Conservation (phyloP, 1,139 yeast genomes). For the Trichomonascaceae sp. region DNA sequence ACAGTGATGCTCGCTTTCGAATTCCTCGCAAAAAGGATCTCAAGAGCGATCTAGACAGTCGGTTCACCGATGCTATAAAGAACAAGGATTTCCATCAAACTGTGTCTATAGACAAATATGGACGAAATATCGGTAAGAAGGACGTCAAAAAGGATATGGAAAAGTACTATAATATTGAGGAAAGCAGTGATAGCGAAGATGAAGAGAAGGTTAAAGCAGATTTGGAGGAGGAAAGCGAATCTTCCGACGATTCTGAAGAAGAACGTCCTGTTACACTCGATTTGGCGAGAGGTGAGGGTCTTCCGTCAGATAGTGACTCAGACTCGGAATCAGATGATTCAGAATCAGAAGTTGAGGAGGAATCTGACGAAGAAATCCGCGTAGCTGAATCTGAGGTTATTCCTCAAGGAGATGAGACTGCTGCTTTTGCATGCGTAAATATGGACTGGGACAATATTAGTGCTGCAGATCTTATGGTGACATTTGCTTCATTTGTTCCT, state of each 20-base stretch:
- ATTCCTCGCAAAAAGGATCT: slow-evolving; percentile 63
- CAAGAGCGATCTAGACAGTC: slow-evolving; percentile 75
- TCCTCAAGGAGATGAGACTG: slow-evolving; percentile 81
- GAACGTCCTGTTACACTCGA: slow-evolving; percentile 37
- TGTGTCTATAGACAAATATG: slow-evolving; percentile 77
- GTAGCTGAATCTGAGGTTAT: slow-evolving; percentile 38
- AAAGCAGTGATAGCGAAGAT: slow-evolving; percentile 23
- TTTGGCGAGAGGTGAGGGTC: slow-evolving; percentile 71
- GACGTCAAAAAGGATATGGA: slow-evolving; percentile 48
- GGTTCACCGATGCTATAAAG: slow-evolving; percentile 56
- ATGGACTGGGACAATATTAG: slow-evolving; percentile 95
- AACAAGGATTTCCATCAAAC: slow-evolving; percentile 59
- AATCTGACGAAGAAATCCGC: slow-evolving; percentile 22
- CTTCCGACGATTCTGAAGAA: slow-evolving; percentile 22
- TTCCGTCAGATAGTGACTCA: slow-evolving; percentile 37
- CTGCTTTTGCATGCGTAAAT: slow-evolving; percentile 83
- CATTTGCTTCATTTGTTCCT: slow-evolving; percentile 84
- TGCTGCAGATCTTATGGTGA: slow-evolving; percentile 83
- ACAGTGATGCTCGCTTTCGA: slow-evolving; percentile 83
- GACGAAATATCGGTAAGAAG: slow-evolving; percentile 55
- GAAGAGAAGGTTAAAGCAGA: slow-evolving; percentile 29
- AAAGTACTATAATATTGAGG: slow-evolving; percentile 54
- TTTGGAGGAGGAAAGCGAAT: slow-evolving; percentile 29
- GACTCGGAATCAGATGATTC: slow-evolving; percentile 28
- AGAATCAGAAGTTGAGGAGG: slow-evolving; percentile 25